Percentiles rank a stretch among this genome's conserved stretches.
phyloP scores from a whole-genome alignment of 2,329 filamentous ascomycete species.

The Microcyclosporella mali region DNA sequence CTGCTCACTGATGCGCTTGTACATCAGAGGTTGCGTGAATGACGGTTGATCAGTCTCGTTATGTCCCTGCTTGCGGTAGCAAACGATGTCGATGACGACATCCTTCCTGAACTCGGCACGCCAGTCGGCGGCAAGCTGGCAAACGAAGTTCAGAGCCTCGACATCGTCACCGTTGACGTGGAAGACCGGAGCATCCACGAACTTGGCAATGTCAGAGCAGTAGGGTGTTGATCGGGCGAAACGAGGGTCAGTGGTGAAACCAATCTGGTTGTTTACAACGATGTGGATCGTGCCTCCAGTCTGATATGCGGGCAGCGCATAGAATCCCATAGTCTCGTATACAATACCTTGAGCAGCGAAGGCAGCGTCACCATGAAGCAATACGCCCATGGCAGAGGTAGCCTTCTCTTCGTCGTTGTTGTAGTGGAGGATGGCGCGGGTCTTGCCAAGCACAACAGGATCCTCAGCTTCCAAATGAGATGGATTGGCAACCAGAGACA shows the following conservation, averaged over 20 bases:
- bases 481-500: constrained; percentile 95
- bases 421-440: constrained; percentile 96
- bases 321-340: constrained; percentile 97
- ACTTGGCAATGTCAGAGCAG: constrained; percentile 98
- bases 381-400: constrained; percentile 84
- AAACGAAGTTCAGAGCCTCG: constrained; percentile 96
- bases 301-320: constrained; percentile 90
- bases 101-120: constrained; percentile 98
- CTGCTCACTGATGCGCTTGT: constrained; percentile 90
- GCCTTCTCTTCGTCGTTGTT: constrained; percentile 93
- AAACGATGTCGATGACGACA: constrained; percentile 95
- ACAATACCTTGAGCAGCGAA: constrained; percentile 96
- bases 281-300: constrained; percentile 96
- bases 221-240: constrained; percentile 96
- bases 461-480: constrained; percentile 98
- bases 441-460: constrained; percentile 94
- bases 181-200: constrained; percentile 96
- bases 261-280: constrained; percentile 99
- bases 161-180: constrained; percentile 99
- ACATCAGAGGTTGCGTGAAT: constrained; percentile 99
- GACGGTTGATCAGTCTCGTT: constrained; percentile 99
- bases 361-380: constrained; percentile 94
- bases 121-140: constrained; percentile 95
- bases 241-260: constrained; percentile 96
- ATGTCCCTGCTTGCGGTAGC: constrained; percentile 98